Base-by-base conservation (phyloP, 2,329 filamentous ascomycete genomes). In the Monosporascus sp. region DNA sequence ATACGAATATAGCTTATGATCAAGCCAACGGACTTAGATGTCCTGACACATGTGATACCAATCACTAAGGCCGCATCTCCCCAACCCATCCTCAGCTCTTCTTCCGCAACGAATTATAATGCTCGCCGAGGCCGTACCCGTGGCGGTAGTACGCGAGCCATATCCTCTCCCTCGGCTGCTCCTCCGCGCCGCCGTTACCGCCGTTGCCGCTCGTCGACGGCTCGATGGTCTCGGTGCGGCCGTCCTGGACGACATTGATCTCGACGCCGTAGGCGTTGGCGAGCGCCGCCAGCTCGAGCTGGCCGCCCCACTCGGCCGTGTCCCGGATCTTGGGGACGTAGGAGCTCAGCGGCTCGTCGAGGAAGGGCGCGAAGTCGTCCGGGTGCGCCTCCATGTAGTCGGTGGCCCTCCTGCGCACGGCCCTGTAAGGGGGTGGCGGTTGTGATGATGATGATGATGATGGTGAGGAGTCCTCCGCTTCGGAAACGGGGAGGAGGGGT, bases 131-230 rank as follows among this genome's bases (percentile, higher is more conserved):
- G 1, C 93, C 93, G 70, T 95, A 97, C 48, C 89, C 90, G 74
- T 97, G 91, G 63, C 89, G 81, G 72, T 97, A 97, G 71, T 97
- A 99, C 37, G 91, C 93, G 70, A 99, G 70, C 93, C 94, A 97
- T 49, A 96, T 79, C 60, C 82, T 82, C 62, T 81, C 81, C 60
- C 37, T 8, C 48, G 8, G 9, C 48, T 49, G 68, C 22, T 73
- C 76, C 50, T 74, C 65, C n/a, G 67, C 65, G 19, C 71, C 71
- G 4, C 60, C 22, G 22, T 24, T 24, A 5, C 22, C 24, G 24
- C 66, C 20, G 72, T 76, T 1, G 66, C 72, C 7, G 63, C 64
- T 57, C 2, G 66, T 72, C 7, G 63, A 65, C 58, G 83, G 79
- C 62, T 80, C 77, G 57, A 97, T 89, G 60, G 81, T 86, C 68